Evolutionary conservation across 1,284 basidiomycete genomes (phyloP).

Genomic region (Cutaneotrichosporon daszewskae): DNA sequence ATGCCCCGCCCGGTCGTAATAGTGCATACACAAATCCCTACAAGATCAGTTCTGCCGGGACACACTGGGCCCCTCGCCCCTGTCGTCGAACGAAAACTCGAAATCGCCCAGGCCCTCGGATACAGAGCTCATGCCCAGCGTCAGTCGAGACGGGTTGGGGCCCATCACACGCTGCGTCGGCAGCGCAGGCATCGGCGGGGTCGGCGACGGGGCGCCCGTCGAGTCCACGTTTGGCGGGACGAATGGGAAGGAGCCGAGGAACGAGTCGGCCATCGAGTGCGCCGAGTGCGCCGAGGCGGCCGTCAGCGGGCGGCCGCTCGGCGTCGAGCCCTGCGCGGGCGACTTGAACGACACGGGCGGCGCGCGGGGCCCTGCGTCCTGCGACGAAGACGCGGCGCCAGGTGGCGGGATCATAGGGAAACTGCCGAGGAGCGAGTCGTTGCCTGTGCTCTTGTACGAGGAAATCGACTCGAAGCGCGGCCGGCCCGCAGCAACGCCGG

Average conservation of each 20-base stretch:
- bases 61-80: too few species aligned
- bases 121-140: constrained; percentile 31
- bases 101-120: constrained; percentile 41
- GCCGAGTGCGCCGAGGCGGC: constrained; percentile 24
- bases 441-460: constrained; percentile 29
- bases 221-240: constrained; percentile 33
- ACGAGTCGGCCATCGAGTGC: constrained; percentile 36
- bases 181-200: constrained; percentile 11
- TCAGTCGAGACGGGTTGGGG: constrained; percentile 12
- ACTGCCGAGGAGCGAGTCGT: constrained; percentile 38
- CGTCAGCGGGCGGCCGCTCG: constrained; percentile 10
- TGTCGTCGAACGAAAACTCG: constrained; percentile 35
- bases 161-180: background rate
- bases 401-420: constrained; percentile 44
- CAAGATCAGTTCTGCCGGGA: too few species aligned
- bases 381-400: background rate
- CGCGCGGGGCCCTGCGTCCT: background rate
- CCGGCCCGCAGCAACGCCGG: constrained; percentile 9
- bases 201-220: too few species aligned
- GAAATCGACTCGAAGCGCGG: constrained; percentile 19
- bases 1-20: too few species aligned
- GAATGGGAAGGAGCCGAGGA: constrained; percentile 43
- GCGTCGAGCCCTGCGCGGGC: background rate
- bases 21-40: too few species aligned
- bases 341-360: constrained; percentile 2